Percentiles rank a stretch among this genome's conserved stretches.
Evolutionary conservation across 2,329 filamentous ascomycete species (phyloP).

Genomic region (Keithomyces neogunnii): DNA sequence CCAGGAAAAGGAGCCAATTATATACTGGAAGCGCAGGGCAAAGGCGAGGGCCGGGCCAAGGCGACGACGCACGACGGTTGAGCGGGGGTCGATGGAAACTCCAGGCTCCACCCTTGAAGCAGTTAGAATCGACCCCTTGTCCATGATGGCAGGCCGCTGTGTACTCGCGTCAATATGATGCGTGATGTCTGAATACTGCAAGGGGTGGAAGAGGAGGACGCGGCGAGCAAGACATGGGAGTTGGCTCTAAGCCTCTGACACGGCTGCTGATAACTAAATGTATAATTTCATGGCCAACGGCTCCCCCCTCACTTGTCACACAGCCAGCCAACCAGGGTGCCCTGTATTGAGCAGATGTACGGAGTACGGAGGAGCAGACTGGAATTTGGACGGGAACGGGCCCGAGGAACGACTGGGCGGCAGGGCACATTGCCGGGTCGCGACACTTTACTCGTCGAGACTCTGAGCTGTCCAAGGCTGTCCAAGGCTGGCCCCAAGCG

Average conservation of each 20-base stretch:
- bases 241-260: too few species aligned
- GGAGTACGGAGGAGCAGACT: background rate
- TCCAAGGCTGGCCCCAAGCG: background rate
- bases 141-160: constrained; percentile 13
- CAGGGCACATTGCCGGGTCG: background rate
- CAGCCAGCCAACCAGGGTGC: background rate
- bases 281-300: too few species aligned
- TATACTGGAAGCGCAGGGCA: constrained; percentile 25
- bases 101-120: constrained; percentile 27
- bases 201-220: background rate
- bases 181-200: background rate
- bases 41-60: constrained; percentile 26
- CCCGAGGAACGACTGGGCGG: background rate
- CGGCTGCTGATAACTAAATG: too few species aligned
- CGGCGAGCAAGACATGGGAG: background rate
- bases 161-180: background rate
- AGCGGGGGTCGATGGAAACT: constrained; percentile 19
- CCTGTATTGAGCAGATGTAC: background rate
- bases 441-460: background rate
- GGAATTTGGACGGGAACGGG: background rate
- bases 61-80: constrained; percentile 19
- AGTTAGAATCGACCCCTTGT: constrained; percentile 29
- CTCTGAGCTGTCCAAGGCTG: background rate
- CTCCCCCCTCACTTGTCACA: background rate
- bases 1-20: constrained; percentile 21